A percentile compares a stretch with the other conserved stretches of the same genome.
phyloP scores from a whole-genome alignment of 805 yeast species.

The Candida stauntonica region DNA sequence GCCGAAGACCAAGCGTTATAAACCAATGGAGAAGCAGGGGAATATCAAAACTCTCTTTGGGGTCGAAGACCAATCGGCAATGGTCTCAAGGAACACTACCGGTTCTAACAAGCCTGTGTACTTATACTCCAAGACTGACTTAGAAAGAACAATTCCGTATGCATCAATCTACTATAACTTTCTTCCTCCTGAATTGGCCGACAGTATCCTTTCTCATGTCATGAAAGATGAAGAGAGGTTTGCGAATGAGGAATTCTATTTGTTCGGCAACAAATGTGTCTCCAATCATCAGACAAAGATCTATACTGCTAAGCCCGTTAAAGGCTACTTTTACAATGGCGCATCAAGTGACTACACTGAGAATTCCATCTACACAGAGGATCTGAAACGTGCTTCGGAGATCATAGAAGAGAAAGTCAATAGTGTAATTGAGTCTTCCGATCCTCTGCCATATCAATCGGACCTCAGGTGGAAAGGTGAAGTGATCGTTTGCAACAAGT shows the following conservation, averaged over 20 bases:
- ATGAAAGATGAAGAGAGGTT: slow-evolving; percentile 38
- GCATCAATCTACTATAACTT: slow-evolving; percentile 46
- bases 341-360: slow-evolving; percentile 20
- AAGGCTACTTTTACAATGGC: slow-evolving; percentile 39
- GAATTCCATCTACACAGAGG: slow-evolving; percentile 34
- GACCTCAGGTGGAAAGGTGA: slow-evolving; percentile 45
- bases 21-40: slow-evolving; percentile 13
- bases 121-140: slow-evolving; percentile 48
- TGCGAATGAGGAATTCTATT: slow-evolving; percentile 43
- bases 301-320: slow-evolving; percentile 28
- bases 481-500: slow-evolving; percentile 53
- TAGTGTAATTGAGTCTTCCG: slow-evolving; percentile 29
- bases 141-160: slow-evolving; percentile 46
- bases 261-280: slow-evolving; percentile 57
- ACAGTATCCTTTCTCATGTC: slow-evolving; percentile 38
- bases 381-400: slow-evolving; percentile 37
- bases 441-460: slow-evolving; percentile 35
- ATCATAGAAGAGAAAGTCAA: slow-evolving; percentile 38
- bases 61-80: slow-evolving; percentile 6
- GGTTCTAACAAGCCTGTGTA: slow-evolving; percentile 30
- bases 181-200: slow-evolving; percentile 47
- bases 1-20: slow-evolving; percentile 7
- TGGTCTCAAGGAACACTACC: slow-evolving; percentile 16
- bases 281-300: slow-evolving; percentile 51
- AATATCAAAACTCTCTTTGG: slow-evolving; percentile 21